Base-by-base conservation (phyloP, 2,329 filamentous ascomycete genomes). In the Aphanoascus verrucosus region DNA sequence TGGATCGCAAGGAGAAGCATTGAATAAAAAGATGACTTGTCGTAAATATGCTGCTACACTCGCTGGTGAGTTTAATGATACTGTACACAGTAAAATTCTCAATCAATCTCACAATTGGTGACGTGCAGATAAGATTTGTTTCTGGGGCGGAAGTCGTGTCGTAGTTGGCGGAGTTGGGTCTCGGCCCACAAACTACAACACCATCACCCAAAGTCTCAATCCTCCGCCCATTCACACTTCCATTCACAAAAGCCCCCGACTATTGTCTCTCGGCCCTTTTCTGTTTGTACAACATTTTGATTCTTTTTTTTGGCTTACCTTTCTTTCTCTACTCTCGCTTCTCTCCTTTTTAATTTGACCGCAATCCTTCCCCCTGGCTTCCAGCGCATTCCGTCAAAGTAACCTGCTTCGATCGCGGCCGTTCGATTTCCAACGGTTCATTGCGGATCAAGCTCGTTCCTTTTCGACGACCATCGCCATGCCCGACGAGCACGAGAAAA, bases 401-500 rank as follows among this genome's bases (percentile, higher is more conserved):
- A 70, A 65, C 66, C 62, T 69, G 58, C 63, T 66, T 55, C 68
- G 72, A 69, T 70, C 71, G 61, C 67, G 67, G 60, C 72, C 73
- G 45, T 76, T 76, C 61, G 69, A 75, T 57, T 69, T 75, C 53
- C 70, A 71, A 62, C 66, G 67, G 47, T 76, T 76, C 60, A 63
- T 76, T 58, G 64, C 67, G 53, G 65, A 70, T 50, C 70, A 72
- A 61, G 64, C 64, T 56, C 65, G 63, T 55, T 58, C 59, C 19
- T 60, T 66, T 55, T 64, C 56, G n/a, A 53, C 40, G 32, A 57
- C 63, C 56, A 74, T 68, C 57, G 85, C 85, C 81, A 78, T 71
- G 58, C 73, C 75, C 64, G 73, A 75, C 64, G 85, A 79, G 67
- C 76, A 86, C 67, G 86, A 95, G 71, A 96, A 95, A 74, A 83